Percentiles rank a stretch among this genome's conserved stretches.
These are phyloP conservation scores for Hyaloperonospora brassicae DNA, from an alignment of 352 stramenopile species.

Conservation along the genomic window DNA sequence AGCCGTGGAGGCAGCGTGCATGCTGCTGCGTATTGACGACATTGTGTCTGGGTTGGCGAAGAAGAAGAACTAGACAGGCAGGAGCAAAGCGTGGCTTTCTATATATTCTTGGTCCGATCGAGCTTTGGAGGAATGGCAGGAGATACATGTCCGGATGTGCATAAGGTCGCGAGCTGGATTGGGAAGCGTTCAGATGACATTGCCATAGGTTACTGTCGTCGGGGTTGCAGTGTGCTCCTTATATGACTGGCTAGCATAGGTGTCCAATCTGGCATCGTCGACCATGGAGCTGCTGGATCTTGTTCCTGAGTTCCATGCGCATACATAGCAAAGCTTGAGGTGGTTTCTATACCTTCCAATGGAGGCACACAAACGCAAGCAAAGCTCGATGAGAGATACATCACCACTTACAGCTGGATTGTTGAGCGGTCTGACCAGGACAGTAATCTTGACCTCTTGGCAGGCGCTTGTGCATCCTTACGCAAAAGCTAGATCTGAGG, in stretches of 20 bases:
- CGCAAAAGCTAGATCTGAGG: too few relatives aligned
- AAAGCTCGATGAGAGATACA: constrained; percentile 21
- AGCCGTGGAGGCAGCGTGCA: constrained; percentile 96
- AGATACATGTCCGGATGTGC: constrained; percentile 26
- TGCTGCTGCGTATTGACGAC: constrained; percentile 98
- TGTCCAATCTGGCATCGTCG: constrained; percentile 37
- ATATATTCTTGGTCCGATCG: constrained; percentile 59
- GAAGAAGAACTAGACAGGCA: constrained; percentile 81
- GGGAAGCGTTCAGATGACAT: constrained; percentile 28
- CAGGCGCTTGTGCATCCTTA: too few relatives aligned
- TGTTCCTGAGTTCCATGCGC: constrained; percentile 61
- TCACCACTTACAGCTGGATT: too few relatives aligned
- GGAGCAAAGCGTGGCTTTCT: constrained; percentile 23
- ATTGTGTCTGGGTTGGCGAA: constrained; percentile 99
- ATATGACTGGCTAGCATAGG: constrained; percentile 28
- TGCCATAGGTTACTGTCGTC: too few relatives aligned
- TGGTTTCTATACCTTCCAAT: constrained; percentile 74
- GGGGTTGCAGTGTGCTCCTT: too few relatives aligned
- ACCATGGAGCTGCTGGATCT: constrained; percentile 77
- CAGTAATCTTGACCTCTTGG: too few relatives aligned
- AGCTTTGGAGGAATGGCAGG: constrained; percentile 17
- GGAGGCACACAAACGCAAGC: constrained; percentile 63
- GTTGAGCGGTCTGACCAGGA: too few relatives aligned
- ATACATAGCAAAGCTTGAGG: constrained; percentile 83
- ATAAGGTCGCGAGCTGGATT: constrained; percentile 32